Percentiles rank a stretch among this genome's conserved stretches.
These are phyloP conservation scores for Hanseniaspora pseudoguilliermondii DNA, from an alignment of 805 yeast species.

Conservation along the genomic window DNA sequence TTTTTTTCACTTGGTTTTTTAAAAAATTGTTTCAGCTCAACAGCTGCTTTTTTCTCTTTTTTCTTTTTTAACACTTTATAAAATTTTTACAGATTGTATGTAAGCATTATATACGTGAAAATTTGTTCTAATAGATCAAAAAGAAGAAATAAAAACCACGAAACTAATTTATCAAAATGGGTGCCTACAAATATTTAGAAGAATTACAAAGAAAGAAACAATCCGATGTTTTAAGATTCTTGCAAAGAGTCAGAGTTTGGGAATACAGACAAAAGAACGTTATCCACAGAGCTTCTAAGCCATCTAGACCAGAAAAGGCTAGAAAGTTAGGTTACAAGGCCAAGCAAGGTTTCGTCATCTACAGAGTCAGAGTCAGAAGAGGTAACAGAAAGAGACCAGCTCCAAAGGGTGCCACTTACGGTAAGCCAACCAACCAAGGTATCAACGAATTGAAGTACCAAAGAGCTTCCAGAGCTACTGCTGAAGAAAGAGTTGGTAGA, in stretches of 20 bases:
- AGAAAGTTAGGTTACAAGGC: conserved; percentile 99
- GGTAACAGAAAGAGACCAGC: conserved; percentile 99
- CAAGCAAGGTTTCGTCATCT: conserved; percentile 98
- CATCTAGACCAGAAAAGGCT: conserved; percentile 99
- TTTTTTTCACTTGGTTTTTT: no score
- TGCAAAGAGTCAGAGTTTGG: conserved; percentile 99
- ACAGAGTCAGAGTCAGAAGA: conserved; percentile 98
- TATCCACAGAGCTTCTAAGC: conserved; percentile 97
- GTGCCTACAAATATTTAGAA: conserved; percentile 99
- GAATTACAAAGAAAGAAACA: conserved; percentile 99
- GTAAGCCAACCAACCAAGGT: conserved; percentile 99
- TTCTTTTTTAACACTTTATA: no score
- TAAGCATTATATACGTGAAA: no score
- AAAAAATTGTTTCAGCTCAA: no score
- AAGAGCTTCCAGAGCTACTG: conserved; percentile 93
- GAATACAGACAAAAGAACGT: conserved; percentile 99
- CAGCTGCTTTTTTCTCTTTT: no score
- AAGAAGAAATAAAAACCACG: no score
- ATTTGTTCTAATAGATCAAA: no score
- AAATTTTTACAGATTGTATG: no score
- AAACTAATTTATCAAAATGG: conserved; percentile 44
- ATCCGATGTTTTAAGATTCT: conserved; percentile 97
- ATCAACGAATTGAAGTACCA: conserved; percentile 98
- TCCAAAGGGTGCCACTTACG: conserved; percentile 99
- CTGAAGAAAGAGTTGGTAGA: conserved; percentile 99